phyloP scores from a whole-genome alignment of 2,329 filamentous ascomycete genomes.

The Hypoxylon sp. region DNA sequence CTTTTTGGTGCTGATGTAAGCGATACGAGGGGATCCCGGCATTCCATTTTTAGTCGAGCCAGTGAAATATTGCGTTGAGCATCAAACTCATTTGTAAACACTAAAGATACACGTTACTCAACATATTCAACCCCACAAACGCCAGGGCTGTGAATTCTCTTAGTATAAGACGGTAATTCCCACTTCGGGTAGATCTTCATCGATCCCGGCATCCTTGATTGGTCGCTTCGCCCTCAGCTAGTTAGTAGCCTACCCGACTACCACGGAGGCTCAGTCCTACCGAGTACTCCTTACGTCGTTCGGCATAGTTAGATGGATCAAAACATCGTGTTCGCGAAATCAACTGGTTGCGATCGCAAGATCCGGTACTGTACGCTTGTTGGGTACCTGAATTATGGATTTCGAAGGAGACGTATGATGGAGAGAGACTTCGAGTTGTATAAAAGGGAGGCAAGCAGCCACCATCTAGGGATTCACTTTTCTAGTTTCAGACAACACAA shows the following conservation, averaged over 20 bases:
- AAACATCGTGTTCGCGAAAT: slow-evolving; percentile 39
- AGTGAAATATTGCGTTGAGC: slow-evolving; percentile 15
- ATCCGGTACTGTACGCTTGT: neutral
- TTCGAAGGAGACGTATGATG: slow-evolving; percentile 15
- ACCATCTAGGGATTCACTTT: slow-evolving; percentile 15
- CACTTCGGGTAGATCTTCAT: slow-evolving; percentile 40
- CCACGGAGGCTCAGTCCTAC: slow-evolving; percentile 18
- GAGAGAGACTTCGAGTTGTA: slow-evolving; percentile 30
- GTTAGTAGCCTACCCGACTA: slow-evolving; percentile 22
- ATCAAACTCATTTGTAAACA: slow-evolving; percentile 30
- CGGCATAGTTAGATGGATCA: slow-evolving; percentile 28
- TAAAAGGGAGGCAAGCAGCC: slow-evolving; percentile 31
- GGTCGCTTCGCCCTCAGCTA: slow-evolving; percentile 41
- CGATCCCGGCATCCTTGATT: slow-evolving; percentile 23
- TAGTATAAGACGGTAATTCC: slow-evolving; percentile 35
- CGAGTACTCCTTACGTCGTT: slow-evolving; percentile 27
- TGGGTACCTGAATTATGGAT: slow-evolving; percentile 6
- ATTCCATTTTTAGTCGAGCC: slow-evolving; percentile 38
- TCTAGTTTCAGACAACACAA: slow-evolving; percentile 27
- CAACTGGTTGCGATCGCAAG: slow-evolving; percentile 8
- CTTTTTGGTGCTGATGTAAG: slow-evolving; percentile 34
- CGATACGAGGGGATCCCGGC: slow-evolving; percentile 29
- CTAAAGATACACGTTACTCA: slow-evolving; percentile 15
- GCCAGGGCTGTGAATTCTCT: slow-evolving; percentile 23
- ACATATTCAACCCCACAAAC: slow-evolving; percentile 31